These are phyloP conservation scores for Kluyveromyces dobzhanskii DNA, from an alignment of 805 yeast species.

Conservation along the genomic window DNA sequence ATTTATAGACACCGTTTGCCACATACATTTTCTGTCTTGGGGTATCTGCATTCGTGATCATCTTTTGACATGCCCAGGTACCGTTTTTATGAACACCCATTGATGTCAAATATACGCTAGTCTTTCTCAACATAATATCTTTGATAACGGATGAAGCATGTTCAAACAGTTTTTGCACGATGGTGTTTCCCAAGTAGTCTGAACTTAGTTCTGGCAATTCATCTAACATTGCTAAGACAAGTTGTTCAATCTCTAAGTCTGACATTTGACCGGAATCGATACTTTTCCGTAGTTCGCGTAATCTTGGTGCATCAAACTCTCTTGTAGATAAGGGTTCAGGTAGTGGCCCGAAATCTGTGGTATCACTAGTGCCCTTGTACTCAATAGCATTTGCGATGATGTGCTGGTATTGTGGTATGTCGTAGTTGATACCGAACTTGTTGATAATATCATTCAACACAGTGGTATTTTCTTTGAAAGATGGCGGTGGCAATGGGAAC, in stretches of 20 bases:
- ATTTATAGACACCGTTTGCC: slow-evolving; percentile 64
- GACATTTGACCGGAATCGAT: slow-evolving; percentile 48
- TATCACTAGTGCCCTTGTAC: slow-evolving; percentile 39
- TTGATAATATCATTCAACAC: slow-evolving; percentile 16
- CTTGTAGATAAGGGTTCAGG: slow-evolving; percentile 64
- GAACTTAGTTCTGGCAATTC: slow-evolving; percentile 87
- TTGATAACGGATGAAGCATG: slow-evolving; percentile 61
- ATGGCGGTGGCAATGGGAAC: slow-evolving; percentile 28
- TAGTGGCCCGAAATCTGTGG: slow-evolving; percentile 56
- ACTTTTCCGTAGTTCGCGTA: slow-evolving; percentile 76
- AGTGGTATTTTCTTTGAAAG: slow-evolving; percentile 11
- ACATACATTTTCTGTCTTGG: slow-evolving; percentile 58
- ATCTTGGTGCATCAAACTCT: slow-evolving; percentile 78
- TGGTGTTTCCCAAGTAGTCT: slow-evolving; percentile 92
- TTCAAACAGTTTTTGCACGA: slow-evolving; percentile 84
- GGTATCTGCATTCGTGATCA: slow-evolving; percentile 65
- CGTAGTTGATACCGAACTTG: slow-evolving; percentile 18
- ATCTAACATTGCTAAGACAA: slow-evolving; percentile 74
- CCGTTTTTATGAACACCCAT: slow-evolving; percentile 96
- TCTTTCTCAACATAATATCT: slow-evolving; percentile 69
- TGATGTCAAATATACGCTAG: slow-evolving; percentile 76
- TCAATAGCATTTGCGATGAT: slow-evolving; percentile 37
- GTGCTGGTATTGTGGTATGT: slow-evolving; percentile 30
- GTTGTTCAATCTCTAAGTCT: slow-evolving; percentile 64
- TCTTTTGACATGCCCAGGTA: slow-evolving; percentile 98